A percentile compares a stretch with the other conserved stretches of the same genome.
Conservation (phyloP, 225 moss, liverwort and hornwort genomes). For the Physcomitrium patens region DNA sequence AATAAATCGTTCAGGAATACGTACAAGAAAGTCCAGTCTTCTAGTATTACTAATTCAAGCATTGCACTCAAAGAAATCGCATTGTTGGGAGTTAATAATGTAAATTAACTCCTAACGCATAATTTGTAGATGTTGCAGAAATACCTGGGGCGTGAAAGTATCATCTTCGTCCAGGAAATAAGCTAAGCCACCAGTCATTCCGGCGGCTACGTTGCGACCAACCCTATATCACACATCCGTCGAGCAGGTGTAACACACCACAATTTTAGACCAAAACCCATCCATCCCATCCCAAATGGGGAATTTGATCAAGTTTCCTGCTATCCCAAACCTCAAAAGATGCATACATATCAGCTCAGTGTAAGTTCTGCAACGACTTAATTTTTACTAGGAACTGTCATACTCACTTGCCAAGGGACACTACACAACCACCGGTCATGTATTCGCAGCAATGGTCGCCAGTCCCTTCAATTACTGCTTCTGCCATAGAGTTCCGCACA, state of each 20-base stretch:
- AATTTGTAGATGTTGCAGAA: not conserved
- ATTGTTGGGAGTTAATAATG: not conserved
- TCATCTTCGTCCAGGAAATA: conserved; percentile 87
- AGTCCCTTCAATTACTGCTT: conserved; percentile 87
- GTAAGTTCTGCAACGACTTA: conserved; percentile 6
- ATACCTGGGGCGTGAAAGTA: conserved; percentile 68
- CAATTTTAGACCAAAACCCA: conserved; percentile 3
- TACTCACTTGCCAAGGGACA: conserved; percentile 88
- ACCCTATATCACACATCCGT: conserved; percentile 52
- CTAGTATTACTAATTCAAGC: not conserved
- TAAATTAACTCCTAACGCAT: not conserved
- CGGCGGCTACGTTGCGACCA: conserved; percentile 84
- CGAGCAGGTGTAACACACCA: conserved; percentile 12
- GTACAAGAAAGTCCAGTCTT: not conserved
- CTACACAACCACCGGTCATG: conserved; percentile 92
- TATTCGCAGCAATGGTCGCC: conserved; percentile 94
- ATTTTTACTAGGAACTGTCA: not conserved
- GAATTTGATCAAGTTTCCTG: not conserved
- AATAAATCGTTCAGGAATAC: not conserved
- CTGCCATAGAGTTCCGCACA: conserved; percentile 82
- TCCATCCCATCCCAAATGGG: not conserved
- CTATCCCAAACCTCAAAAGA: conserved; percentile 9
- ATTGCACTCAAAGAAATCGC: not conserved
- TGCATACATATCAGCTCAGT: not conserved
- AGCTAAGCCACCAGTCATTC: conserved; percentile 89